Evolutionary conservation across 768 basidiomycete species (phyloP).

Genomic region (Phlebiopsis gigantea): DNA sequence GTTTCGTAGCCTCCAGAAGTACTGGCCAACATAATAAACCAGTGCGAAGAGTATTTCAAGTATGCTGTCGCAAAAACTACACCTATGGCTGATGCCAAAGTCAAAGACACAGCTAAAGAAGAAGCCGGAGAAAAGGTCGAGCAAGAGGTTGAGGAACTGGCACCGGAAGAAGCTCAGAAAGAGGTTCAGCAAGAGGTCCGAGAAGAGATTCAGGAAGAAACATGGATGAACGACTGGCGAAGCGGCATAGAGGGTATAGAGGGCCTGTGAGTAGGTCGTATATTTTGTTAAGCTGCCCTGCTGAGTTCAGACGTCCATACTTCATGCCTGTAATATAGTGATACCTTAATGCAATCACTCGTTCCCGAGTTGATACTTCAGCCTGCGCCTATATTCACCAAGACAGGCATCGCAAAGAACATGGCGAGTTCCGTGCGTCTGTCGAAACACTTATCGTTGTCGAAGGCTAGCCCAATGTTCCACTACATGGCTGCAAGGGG

Average conservation of each 20-base stretch:
- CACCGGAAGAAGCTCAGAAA: not conserved
- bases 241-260: slow-evolving; percentile 45
- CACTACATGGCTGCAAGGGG: slow-evolving; percentile 66
- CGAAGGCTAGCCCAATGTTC: slow-evolving; percentile 62
- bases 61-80: slow-evolving; percentile 38
- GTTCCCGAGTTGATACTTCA: slow-evolving; percentile 49
- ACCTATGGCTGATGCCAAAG: not conserved
- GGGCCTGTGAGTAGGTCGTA: slow-evolving; percentile 48
- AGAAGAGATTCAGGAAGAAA: slow-evolving; percentile 19
- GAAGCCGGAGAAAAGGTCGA: not conserved
- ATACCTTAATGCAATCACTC: slow-evolving; percentile 7
- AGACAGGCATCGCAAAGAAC: slow-evolving; percentile 53
- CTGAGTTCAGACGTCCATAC: slow-evolving; percentile 1
- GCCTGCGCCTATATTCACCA: slow-evolving; percentile 42
- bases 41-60: slow-evolving; percentile 45
- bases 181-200: not conserved
- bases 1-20: slow-evolving; percentile 60
- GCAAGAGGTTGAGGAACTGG: no score
- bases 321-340: slow-evolving; percentile 7
- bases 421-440: slow-evolving; percentile 57
- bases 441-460: slow-evolving; percentile 52
- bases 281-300: not conserved
- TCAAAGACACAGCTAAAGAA: not conserved
- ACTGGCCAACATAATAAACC: slow-evolving; percentile 49
- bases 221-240: slow-evolving; percentile 31